These are phyloP conservation scores for Kazachstania martiniae DNA, from an alignment of 805 yeast species.

Conservation along the genomic window DNA sequence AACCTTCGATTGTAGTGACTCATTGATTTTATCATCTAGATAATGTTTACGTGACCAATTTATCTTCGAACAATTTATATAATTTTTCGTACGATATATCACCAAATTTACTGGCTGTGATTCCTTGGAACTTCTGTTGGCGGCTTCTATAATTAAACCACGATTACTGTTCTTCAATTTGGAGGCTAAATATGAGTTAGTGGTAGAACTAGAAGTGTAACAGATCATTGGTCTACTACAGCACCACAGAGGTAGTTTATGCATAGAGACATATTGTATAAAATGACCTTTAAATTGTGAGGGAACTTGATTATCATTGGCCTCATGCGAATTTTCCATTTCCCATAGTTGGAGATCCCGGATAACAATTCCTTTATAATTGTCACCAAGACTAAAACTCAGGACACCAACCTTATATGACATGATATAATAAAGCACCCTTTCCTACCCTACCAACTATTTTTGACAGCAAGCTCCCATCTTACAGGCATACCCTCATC, in stretches of 20 bases:
- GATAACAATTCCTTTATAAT: slow-evolving; percentile 12
- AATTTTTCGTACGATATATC: slow-evolving; percentile 3
- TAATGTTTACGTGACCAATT: slow-evolving; percentile 3
- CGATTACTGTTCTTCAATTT: slow-evolving; percentile 16
- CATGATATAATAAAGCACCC: too few species aligned
- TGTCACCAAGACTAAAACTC: slow-evolving; percentile 14
- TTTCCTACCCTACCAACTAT: too few species aligned
- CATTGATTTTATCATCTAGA: slow-evolving; percentile 7
- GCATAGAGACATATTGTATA: slow-evolving; percentile 14
- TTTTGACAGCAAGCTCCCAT: too few species aligned
- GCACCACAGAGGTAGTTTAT: slow-evolving; percentile 23
- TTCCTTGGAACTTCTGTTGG: not conserved
- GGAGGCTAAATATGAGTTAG: slow-evolving; percentile 19
- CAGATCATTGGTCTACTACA: slow-evolving; percentile 7
- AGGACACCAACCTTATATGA: slow-evolving; percentile 8
- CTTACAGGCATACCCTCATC: too few species aligned
- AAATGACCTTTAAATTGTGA: slow-evolving; percentile 9
- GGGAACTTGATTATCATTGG: not conserved
- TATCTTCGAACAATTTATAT: slow-evolving; percentile 7
- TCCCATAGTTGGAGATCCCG: slow-evolving; percentile 24
- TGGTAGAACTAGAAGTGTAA: slow-evolving; percentile 18
- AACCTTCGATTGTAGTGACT: not conserved
- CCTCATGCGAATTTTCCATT: not conserved
- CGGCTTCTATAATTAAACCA: slow-evolving; percentile 14
- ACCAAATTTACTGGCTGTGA: not conserved